A percentile compares a stretch with the other conserved stretches of the same genome.
Conservation (phyloP, 2,329 filamentous ascomycete genomes). For the Penicillium thymicola region DNA sequence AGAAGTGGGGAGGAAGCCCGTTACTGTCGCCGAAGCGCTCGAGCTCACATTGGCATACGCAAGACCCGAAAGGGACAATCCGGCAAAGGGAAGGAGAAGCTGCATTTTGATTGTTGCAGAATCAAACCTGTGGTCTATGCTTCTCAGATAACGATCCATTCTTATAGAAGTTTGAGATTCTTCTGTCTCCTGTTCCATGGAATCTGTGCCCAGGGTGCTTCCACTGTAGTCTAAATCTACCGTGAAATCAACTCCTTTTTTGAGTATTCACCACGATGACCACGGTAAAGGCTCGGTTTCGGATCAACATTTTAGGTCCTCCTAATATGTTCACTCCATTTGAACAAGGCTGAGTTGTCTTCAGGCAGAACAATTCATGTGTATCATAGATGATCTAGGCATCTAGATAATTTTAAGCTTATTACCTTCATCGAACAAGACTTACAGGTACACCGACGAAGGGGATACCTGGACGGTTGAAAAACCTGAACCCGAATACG, state of each 20-base stretch:
- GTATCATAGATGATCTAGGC: background rate
- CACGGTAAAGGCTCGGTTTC: background rate
- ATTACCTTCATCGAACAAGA: background rate
- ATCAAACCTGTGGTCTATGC: background rate
- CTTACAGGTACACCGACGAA: background rate
- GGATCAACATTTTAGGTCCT: background rate
- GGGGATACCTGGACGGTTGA: background rate
- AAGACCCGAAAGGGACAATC: too few relatives aligned
- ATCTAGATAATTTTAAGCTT: background rate
- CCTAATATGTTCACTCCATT: background rate
- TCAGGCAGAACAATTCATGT: background rate
- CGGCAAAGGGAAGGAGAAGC: too few relatives aligned
- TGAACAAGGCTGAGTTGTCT: background rate
- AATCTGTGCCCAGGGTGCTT: background rate
- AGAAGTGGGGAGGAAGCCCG: too few relatives aligned
- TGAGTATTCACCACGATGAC: background rate
- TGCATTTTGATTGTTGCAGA: too few relatives aligned
- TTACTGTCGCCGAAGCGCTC: too few relatives aligned
- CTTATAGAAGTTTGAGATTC: background rate
- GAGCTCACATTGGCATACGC: too few relatives aligned
- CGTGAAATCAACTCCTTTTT: background rate
- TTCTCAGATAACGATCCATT: background rate
- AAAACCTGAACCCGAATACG: background rate
- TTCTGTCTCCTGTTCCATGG: background rate
- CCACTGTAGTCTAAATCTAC: background rate